Percentiles rank a stretch among this genome's conserved stretches.
These are phyloP conservation scores for Ganoderma multipileum DNA, from an alignment of 1,284 basidiomycete genomes.

Conservation along the genomic window DNA sequence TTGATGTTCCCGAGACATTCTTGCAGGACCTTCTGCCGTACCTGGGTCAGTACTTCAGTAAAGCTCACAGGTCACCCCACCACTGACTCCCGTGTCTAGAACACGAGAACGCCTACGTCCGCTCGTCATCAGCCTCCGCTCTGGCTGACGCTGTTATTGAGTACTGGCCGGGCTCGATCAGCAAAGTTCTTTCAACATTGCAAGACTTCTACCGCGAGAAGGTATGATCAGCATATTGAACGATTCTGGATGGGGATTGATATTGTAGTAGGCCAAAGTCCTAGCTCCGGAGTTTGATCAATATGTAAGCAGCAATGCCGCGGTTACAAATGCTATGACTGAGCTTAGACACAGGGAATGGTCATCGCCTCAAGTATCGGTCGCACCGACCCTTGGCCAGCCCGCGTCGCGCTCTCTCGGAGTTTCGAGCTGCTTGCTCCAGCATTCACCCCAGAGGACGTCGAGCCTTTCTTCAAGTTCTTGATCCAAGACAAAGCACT, in stretches of 20 bases:
- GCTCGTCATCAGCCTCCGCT: conserved; percentile 75
- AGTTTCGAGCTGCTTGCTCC: conserved; percentile 79
- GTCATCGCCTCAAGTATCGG: conserved; percentile 91
- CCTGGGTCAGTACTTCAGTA: conserved; percentile 60
- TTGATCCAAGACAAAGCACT: conserved; percentile 87
- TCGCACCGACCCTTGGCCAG: conserved; percentile 91
- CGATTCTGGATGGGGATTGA: conserved; percentile 1
- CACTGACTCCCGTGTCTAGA: conserved; percentile 48
- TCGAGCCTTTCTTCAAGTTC: conserved; percentile 89
- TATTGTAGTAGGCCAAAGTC: conserved; percentile 66
- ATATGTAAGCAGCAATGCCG: conserved; percentile 63
- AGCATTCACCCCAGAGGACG: conserved; percentile 66
- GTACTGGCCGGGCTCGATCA: conserved; percentile 75
- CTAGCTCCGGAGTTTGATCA: conserved; percentile 90
- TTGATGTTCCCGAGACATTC: conserved; percentile 87
- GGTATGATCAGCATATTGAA: conserved; percentile 44
- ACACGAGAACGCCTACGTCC: conserved; percentile 85
- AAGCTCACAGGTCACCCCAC: too few relatives aligned
- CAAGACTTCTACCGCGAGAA: conserved; percentile 86
- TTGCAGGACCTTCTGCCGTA: conserved; percentile 69
- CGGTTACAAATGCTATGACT: not conserved
- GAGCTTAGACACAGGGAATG: conserved; percentile 76
- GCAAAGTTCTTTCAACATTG: conserved; percentile 55
- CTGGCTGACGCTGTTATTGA: conserved; percentile 79
- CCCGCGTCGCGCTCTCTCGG: conserved; percentile 80